Percentiles rank a stretch among this genome's conserved stretches.
Conservation (phyloP, 208 protist species). For the Leishmania major region DNA sequence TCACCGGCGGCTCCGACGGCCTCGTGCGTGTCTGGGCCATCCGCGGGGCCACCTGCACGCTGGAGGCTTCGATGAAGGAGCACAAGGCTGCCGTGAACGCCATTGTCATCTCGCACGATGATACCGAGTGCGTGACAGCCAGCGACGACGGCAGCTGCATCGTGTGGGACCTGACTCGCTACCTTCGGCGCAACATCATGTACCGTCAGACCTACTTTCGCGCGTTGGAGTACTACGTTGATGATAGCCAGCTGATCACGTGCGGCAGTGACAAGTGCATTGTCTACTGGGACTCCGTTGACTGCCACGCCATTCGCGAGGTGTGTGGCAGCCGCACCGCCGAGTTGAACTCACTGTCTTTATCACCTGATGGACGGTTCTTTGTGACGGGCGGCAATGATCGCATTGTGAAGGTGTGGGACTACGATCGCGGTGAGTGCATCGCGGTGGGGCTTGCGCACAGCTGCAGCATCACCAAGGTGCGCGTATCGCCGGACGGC, state of each 20-base stretch:
- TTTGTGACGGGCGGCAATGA: constrained; percentile 93
- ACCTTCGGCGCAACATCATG: constrained; percentile 94
- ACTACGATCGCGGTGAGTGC: constrained; percentile 93
- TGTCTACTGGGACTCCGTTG: constrained; percentile 95
- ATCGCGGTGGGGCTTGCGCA: constrained; percentile 92
- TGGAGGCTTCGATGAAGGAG: constrained; percentile 96
- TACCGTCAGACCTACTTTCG: constrained; percentile 96
- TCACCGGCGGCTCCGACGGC: constrained; percentile 94
- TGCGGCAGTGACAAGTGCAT: constrained; percentile 94
- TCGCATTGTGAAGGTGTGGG: constrained; percentile 95
- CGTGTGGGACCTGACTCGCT: constrained; percentile 93
- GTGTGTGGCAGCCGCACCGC: constrained; percentile 87
- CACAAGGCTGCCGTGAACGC: constrained; percentile 94
- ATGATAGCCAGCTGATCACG: constrained; percentile 96
- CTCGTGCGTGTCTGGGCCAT: constrained; percentile 93
- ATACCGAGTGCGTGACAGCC: constrained; percentile 94
- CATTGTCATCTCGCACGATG: constrained; percentile 82
- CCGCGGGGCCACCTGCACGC: constrained; percentile 63
- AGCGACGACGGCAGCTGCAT: constrained; percentile 96
- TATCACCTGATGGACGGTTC: constrained; percentile 84
- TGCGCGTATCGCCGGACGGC: constrained; percentile 89
- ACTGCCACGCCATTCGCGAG: constrained; percentile 95
- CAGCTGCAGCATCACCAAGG: constrained; percentile 93
- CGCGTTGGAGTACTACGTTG: constrained; percentile 85
- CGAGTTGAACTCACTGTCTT: constrained; percentile 93